Evolutionary conservation across 305 asterid genomes (phyloP).

Genomic region (Rubia peregrina): DNA sequence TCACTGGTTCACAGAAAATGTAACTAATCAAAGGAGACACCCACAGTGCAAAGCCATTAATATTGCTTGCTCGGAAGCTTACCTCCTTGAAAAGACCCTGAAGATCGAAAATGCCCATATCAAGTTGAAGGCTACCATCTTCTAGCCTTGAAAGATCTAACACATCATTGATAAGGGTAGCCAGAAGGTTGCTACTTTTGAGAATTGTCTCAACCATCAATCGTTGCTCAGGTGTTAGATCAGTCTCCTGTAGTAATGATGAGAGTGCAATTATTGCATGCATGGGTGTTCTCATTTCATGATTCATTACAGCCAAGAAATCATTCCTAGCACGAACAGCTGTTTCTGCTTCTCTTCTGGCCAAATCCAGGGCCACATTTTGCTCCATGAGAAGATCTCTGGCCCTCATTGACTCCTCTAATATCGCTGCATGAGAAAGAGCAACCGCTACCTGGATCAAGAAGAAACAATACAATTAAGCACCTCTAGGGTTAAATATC

Average conservation of each 20-base stretch:
- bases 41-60: conserved; percentile 2
- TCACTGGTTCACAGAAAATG: conserved; percentile 3
- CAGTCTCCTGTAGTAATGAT: conserved; percentile 81
- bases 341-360: conserved; percentile 90
- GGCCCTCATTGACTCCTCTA: conserved; percentile 97
- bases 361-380: conserved; percentile 81
- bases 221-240: conserved; percentile 92
- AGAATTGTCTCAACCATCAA: conserved; percentile 96
- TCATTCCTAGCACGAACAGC: conserved; percentile 96
- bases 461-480: conserved; percentile 13
- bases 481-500: conserved; percentile 5
- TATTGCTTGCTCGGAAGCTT: conserved; percentile 5
- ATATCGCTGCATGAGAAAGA: conserved; percentile 91
- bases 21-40: neutral
- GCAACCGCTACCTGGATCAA: conserved; percentile 84
- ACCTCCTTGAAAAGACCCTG: conserved; percentile 87
- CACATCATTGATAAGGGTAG: conserved; percentile 93
- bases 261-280: conserved; percentile 93
- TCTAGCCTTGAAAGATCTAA: conserved; percentile 98
- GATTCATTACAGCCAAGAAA: conserved; percentile 94
- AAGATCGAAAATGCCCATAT: conserved; percentile 62
- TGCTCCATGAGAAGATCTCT: conserved; percentile 90
- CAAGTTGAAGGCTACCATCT: conserved; percentile 95
- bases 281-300: conserved; percentile 99
- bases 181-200: conserved; percentile 89